These are phyloP conservation scores for Talaromyces borbonicus DNA, from an alignment of 495 filamentous ascomycete species.

Conservation along the genomic window DNA sequence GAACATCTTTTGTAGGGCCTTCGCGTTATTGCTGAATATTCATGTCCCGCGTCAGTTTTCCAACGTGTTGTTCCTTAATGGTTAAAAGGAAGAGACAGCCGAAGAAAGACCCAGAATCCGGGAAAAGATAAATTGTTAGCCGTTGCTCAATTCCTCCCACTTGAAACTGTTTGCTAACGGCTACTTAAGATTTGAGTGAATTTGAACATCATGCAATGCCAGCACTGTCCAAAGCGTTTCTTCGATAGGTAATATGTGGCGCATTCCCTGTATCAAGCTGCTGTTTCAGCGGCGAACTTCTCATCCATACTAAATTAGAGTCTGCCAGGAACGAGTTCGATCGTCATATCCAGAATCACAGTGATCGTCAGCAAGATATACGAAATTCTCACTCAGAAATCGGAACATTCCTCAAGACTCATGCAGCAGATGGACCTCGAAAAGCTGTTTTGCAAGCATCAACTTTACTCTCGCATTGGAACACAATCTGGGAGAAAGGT, in stretches of 20 bases:
- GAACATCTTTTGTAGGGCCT: background rate
- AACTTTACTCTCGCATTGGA: conserved; percentile 7
- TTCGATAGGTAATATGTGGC: conserved; percentile 2
- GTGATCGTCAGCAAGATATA: conserved; percentile 5
- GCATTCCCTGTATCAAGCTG: background rate
- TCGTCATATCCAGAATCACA: background rate
- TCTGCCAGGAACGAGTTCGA: conserved; percentile 5
- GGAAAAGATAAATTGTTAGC: too few relatives aligned
- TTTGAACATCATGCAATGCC: conserved; percentile 7
- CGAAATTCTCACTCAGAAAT: background rate
- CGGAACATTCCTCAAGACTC: conserved; percentile 1
- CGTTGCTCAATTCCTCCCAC: too few relatives aligned
- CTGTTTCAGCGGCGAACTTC: background rate
- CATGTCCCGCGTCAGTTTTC: too few relatives aligned
- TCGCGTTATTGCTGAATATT: background rate
- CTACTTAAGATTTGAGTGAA: too few relatives aligned
- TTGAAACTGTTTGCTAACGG: too few relatives aligned
- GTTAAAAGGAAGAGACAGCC: too few relatives aligned
- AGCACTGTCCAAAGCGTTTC: conserved; percentile 8
- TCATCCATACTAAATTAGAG: background rate
- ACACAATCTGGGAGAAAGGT: background rate
- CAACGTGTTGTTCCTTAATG: too few relatives aligned
- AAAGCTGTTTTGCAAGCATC: conserved; percentile 4
- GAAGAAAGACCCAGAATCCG: too few relatives aligned
- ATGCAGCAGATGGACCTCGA: background rate